Percentiles rank a stretch among this genome's conserved stretches.
These are phyloP conservation scores for Quercus parvula DNA, from an alignment of 306 rosid species.

Conservation along the genomic window DNA sequence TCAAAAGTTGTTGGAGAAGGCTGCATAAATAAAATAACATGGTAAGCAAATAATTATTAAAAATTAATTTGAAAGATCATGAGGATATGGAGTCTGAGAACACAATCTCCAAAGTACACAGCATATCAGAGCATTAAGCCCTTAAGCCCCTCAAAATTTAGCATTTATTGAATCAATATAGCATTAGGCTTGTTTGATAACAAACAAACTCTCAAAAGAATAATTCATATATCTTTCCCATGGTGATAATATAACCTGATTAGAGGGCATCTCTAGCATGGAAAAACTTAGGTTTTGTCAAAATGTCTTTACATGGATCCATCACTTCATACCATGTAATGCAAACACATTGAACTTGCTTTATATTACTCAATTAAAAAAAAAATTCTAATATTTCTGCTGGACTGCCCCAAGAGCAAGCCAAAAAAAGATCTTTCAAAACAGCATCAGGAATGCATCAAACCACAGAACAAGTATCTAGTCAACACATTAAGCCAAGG, in stretches of 20 bases:
- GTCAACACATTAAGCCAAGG: background rate
- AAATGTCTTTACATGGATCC: background rate
- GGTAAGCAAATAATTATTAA: background rate
- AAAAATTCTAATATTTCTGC: background rate
- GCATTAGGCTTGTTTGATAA: background rate
- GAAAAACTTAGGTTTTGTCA: background rate
- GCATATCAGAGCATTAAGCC: background rate
- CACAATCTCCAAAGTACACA: background rate
- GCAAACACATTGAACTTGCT: background rate
- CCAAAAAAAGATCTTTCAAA: background rate
- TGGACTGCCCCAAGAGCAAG: background rate
- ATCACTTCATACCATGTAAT: background rate
- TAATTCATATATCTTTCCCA: background rate
- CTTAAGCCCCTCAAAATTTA: background rate
- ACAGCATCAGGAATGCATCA: background rate
- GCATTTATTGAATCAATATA: background rate
- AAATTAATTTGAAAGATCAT: background rate
- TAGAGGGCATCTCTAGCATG: background rate
- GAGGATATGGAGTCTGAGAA: background rate
- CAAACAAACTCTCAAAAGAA: background rate
- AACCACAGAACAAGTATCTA: background rate
- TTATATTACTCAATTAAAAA: background rate
- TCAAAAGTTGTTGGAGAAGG: slow-evolving; percentile 77
- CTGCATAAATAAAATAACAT: slow-evolving; percentile 40
- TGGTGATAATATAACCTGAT: background rate